Evolutionary conservation across 2,329 filamentous ascomycete genomes (phyloP), one percentile per base, ranked within the genome.

Genomic region (Canariomyces notabilis): DNA sequence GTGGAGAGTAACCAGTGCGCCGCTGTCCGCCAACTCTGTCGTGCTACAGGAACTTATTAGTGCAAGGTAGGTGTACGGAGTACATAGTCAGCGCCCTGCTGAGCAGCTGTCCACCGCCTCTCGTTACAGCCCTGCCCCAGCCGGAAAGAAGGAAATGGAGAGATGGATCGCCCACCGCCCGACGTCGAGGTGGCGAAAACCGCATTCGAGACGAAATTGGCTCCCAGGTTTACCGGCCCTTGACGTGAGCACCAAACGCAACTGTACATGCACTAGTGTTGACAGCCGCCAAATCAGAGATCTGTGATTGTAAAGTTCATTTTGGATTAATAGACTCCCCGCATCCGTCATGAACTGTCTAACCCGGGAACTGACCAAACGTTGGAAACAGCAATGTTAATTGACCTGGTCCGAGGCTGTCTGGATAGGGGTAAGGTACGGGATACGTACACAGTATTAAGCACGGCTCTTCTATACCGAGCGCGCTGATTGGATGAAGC

Each of bases 381-480:
- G 15, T n/a, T 15, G 11, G 6, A 15, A 15, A 40, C 45, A 48
- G 45, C 42, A 46, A 46, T 38, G 29, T 19, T 23, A n/a, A n/a
- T n/a, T n/a, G n/a, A n/a, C n/a, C n/a, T n/a, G n/a, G n/a, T 29
- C 26, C 26, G 23, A 46, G 15, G 43, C 38, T 45, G 43, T 35
- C 33, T 51, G 46, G 46, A 47, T 44, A 49, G 38, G 48, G 42
- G 44, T 37, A 37, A 20, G 20, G 37, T 37, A 45, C 21, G 44
- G 34, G 42, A 44, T 31, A 44, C 34, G 38, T 34, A 36, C 29
- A 21, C n/a, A n/a, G n/a, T n/a, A n/a, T n/a, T n/a, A n/a, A n/a
- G n/a, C n/a, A n/a, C n/a, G n/a, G n/a, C n/a, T n/a, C n/a, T n/a
- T n/a, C n/a, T n/a, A n/a, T n/a, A n/a, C n/a, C n/a, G n/a, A n/a